phyloP scores from a whole-genome alignment of 1,284 basidiomycete genomes.

The Singerocomus rubriflavus region DNA sequence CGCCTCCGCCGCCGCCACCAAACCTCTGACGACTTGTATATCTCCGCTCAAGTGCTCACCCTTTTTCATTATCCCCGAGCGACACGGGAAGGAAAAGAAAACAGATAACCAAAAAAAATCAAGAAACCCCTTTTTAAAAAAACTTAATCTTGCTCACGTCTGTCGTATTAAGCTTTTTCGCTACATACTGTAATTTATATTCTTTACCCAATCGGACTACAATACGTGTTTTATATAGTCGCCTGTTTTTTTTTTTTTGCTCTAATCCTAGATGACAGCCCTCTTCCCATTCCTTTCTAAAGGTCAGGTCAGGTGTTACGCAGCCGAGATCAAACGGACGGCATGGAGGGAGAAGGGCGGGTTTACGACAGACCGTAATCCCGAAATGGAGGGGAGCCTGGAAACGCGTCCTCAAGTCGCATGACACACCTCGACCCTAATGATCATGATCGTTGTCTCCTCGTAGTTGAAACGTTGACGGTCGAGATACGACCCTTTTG shows the following conservation, averaged over 20 bases:
- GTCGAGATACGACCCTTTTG: too few relatives aligned
- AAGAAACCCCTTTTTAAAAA: neutral
- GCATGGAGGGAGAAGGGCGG: too few relatives aligned
- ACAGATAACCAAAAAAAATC: neutral
- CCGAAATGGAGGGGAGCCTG: too few relatives aligned
- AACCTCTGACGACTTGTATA: conserved; percentile 4
- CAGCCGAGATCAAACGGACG: too few relatives aligned
- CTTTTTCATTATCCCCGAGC: neutral
- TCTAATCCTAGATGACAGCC: too few relatives aligned
- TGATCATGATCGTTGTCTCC: too few relatives aligned
- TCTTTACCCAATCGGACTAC: conserved; percentile 8
- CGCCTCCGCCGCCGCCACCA: conserved; percentile 6
- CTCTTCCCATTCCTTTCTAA: too few relatives aligned
- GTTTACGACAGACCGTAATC: too few relatives aligned
- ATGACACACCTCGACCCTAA: too few relatives aligned
- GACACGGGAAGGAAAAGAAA: neutral
- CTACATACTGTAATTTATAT: conserved; percentile 9
- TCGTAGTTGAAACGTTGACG: too few relatives aligned
- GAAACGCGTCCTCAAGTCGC: too few relatives aligned
- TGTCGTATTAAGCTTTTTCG: conserved; percentile 6
- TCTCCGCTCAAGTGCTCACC: neutral
- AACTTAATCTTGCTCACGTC: neutral
- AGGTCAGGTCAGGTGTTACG: too few relatives aligned
- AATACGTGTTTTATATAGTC: neutral
- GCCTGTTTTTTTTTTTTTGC: neutral